Evolutionary conservation across 495 filamentous ascomycete species (phyloP), one percentile per base, ranked within the genome.

Genomic region (Aspergillus cavernicola): DNA sequence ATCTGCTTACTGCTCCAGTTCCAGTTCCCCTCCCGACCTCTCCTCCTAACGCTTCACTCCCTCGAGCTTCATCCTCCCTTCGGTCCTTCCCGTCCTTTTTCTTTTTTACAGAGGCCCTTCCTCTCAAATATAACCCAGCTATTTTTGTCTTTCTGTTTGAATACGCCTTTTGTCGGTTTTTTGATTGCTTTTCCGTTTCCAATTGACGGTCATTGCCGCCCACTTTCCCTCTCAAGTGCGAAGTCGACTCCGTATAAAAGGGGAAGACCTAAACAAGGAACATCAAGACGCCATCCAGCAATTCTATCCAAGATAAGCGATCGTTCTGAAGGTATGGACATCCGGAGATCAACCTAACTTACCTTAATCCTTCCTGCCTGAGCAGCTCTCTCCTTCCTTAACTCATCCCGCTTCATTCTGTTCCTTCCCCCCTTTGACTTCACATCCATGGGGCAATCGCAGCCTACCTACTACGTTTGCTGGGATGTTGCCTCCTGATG

Each of bases 1-100:
- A 63, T 62, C 64, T 53, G 63, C 66, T 65, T 52, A 66, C 62
- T 73, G 66, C 67, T 64, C 71, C 31, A 11, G 66, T 19, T 42
- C 18, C 61, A 33, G 44, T 70, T 74, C 62, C 64, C 57, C 57
- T 60, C 57, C 52, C 55, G 43, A 52, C 53, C 37, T 60, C 45
- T 37, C 26, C 7, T n/a, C 3, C 42, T 40, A 52, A 45, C 55
- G 45, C 54, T 46, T 47, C 54, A 40, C 24, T 50, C 33, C 50
- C 22, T 57, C 47, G 28, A 70, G 60, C 65, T 61, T 67, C 66
- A 57, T 67, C 60, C 63, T 57, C 63, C 63, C 55, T 59, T 64
- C 58, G 50, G 43, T 61, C 58, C 50, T 48, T 42, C 28, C 35
- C 33, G 18, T 31, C 32, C 41, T 36, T 51, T 24, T 20, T 37